Evolutionary conservation across 345 rosid genomes (phyloP).

Genomic region (Clarkia xantiana): DNA sequence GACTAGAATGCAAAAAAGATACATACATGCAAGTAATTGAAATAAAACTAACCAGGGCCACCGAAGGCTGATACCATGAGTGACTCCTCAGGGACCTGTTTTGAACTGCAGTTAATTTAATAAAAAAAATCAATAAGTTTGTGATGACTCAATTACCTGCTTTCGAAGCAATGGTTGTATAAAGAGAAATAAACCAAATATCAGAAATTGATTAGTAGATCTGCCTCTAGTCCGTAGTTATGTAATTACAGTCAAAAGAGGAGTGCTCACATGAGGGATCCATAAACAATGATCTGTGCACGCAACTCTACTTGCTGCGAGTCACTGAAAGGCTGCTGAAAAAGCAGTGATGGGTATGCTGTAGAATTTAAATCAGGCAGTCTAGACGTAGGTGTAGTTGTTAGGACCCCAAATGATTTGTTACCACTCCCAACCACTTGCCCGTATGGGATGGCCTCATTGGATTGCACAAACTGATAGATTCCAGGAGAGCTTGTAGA

Average conservation of each 20-base stretch:
- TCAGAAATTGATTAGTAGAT: too few relatives aligned
- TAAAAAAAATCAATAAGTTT: not conserved
- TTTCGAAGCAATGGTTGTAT: too few relatives aligned
- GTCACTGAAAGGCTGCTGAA: slow-evolving; percentile 91
- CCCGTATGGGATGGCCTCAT: slow-evolving; percentile 42
- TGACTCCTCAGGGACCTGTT: slow-evolving; percentile 81
- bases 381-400: slow-evolving; percentile 34
- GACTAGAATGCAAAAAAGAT: not conserved
- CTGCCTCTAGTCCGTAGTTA: not conserved
- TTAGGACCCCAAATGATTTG: slow-evolving; percentile 38
- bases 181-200: too few relatives aligned
- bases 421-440: slow-evolving; percentile 26
- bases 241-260: slow-evolving; percentile 1
- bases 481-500: slow-evolving; percentile 29
- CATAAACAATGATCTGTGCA: slow-evolving; percentile 96
- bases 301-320: slow-evolving; percentile 98
- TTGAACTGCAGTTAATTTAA: slow-evolving; percentile 9
- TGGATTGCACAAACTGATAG: slow-evolving; percentile 38
- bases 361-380: slow-evolving; percentile 67
- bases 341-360: slow-evolving; percentile 34
- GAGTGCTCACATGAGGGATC: slow-evolving; percentile 74
- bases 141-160: too few relatives aligned
- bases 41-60: slow-evolving; percentile 53
- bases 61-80: slow-evolving; percentile 96
- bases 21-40: not conserved